Evolutionary conservation across 805 yeast species (phyloP).

Genomic region (Kodamaea kakaduensis): DNA sequence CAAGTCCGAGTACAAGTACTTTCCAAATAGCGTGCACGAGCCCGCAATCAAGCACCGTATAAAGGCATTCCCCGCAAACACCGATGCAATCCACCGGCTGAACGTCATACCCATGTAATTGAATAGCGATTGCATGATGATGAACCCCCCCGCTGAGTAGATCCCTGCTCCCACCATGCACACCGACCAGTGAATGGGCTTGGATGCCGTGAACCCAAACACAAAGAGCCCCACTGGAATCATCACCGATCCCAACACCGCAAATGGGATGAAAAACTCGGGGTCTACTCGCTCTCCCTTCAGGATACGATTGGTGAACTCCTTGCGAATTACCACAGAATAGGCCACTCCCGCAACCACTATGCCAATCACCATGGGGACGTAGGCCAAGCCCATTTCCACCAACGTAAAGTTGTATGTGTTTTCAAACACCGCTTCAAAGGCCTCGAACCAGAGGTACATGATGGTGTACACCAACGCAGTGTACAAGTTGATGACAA

Average conservation of each 20-base stretch:
- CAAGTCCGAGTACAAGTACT: conserved; percentile 51
- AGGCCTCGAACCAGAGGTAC: conserved; percentile 58
- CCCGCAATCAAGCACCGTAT: conserved; percentile 51
- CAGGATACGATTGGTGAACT: conserved; percentile 13
- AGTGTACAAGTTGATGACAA: conserved; percentile 48
- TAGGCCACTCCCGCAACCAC: conserved; percentile 12
- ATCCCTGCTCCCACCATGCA: conserved; percentile 20
- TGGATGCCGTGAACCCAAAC: conserved; percentile 19
- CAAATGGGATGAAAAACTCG: conserved; percentile 17
- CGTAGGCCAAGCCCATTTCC: conserved; percentile 45
- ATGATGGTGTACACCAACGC: conserved; percentile 50
- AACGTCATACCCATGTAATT: conserved; percentile 48
- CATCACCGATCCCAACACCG: conserved; percentile 19
- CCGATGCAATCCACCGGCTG: conserved; percentile 51
- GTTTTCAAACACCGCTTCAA: conserved; percentile 51
- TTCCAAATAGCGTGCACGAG: conserved; percentile 62
- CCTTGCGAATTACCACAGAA: conserved; percentile 9
- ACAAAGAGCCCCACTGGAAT: conserved; percentile 19
- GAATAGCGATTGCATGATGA: conserved; percentile 48
- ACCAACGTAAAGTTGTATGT: conserved; percentile 44
- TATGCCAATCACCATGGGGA: conserved; percentile 46
- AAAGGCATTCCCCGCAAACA: conserved; percentile 53
- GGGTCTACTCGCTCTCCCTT: conserved; percentile 12
- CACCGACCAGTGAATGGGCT: conserved; percentile 17
- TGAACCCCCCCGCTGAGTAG: conserved; percentile 19